These are phyloP conservation scores for Globisporangium acanthophoron DNA, from an alignment of 352 stramenopile species.

Conservation along the genomic window DNA sequence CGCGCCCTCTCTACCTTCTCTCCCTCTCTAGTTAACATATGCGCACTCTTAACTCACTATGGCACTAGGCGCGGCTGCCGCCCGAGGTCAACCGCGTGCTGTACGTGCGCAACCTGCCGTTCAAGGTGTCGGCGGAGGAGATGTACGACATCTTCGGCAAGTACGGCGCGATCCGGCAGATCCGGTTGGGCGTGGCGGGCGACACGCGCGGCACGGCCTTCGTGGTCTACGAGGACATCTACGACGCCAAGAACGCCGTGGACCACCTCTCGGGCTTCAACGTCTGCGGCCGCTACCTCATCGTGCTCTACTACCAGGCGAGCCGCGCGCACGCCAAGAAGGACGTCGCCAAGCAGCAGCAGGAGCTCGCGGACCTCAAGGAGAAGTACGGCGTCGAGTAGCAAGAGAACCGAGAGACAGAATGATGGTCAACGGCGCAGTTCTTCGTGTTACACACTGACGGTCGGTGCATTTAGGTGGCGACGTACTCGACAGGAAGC, in stretches of 20 bases:
- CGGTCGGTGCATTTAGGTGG: too few species aligned
- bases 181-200: slow-evolving; percentile 90
- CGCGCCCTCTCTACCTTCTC: not conserved
- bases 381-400: slow-evolving; percentile 83
- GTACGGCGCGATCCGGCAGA: slow-evolving; percentile 99
- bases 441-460: not conserved
- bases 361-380: slow-evolving; percentile 82
- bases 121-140: slow-evolving; percentile 98
- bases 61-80: slow-evolving; percentile 81
- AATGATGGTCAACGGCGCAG: not conserved
- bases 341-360: slow-evolving; percentile 65
- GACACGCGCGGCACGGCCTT: slow-evolving; percentile 98
- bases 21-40: not conserved
- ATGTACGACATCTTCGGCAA: slow-evolving; percentile 99
- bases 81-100: slow-evolving; percentile 98
- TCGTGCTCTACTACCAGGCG: slow-evolving; percentile 99
- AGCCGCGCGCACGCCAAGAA: slow-evolving; percentile 75
- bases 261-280: slow-evolving; percentile 99
- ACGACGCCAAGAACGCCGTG: slow-evolving; percentile 98
- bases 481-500: too few species aligned
- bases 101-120: slow-evolving; percentile 97
- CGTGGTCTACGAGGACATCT: slow-evolving; percentile 99
- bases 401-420: not conserved
- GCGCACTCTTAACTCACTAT: not conserved
- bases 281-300: slow-evolving; percentile 97